phyloP scores from a whole-genome alignment of 345 rosid species.

The Isatis tinctoria region DNA sequence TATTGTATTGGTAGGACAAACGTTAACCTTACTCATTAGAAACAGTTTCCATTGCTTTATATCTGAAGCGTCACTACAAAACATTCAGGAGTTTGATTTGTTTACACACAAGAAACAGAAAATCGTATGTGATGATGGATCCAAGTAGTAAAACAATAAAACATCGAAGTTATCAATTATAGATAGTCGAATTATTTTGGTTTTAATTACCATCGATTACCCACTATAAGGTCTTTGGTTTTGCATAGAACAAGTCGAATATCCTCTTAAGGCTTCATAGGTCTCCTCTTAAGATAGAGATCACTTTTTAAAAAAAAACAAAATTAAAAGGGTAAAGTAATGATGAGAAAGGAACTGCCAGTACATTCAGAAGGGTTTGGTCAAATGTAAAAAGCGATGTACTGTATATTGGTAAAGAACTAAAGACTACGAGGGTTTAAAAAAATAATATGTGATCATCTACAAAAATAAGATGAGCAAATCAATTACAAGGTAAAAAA shows the following conservation, averaged over 20 bases:
- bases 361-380: not conserved
- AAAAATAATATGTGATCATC: not conserved
- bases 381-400: not conserved
- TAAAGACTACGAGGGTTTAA: not conserved
- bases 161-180: not conserved
- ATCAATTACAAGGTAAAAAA: not conserved
- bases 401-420: not conserved
- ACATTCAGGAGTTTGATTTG: not conserved
- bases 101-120: not conserved
- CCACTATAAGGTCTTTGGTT: not conserved
- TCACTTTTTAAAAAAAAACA: not conserved
- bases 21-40: not conserved
- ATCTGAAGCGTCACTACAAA: not conserved
- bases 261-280: not conserved
- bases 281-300: too few species aligned
- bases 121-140: not conserved
- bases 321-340: not conserved
- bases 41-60: not conserved
- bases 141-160: not conserved
- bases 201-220: not conserved
- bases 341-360: not conserved
- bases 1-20: slow-evolving; percentile 4
- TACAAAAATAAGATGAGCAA: not conserved
- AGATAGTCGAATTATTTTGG: not conserved
- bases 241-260: not conserved